Conservation (phyloP, 2,329 filamentous ascomycete genomes). For the Cladorrhinum sp. region DNA sequence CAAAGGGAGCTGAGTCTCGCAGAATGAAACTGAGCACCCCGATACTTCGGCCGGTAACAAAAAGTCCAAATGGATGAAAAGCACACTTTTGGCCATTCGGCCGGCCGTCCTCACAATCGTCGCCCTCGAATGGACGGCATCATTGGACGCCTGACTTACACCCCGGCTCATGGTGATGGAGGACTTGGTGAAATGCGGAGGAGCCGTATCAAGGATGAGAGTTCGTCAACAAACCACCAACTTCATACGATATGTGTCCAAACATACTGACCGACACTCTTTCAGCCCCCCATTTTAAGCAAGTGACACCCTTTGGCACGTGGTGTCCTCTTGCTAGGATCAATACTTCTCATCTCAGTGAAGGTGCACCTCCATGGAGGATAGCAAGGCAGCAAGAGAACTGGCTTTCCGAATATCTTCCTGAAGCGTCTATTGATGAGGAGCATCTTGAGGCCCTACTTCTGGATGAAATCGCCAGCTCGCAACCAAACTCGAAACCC, state of each 20-base stretch:
- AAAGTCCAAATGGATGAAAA: constrained; percentile 26
- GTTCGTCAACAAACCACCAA: constrained; percentile 24
- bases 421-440: constrained; percentile 46
- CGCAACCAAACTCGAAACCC: constrained; percentile 13
- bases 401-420: constrained; percentile 52
- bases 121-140: constrained; percentile 20
- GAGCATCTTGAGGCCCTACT: constrained; percentile 33
- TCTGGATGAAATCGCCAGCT: constrained; percentile 35
- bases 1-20: background rate
- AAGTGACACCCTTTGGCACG: constrained; percentile 28
- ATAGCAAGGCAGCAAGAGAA: constrained; percentile 38
- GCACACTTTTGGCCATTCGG: constrained; percentile 7
- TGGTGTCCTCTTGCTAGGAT: constrained; percentile 29
- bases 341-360: background rate
- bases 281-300: constrained; percentile 28
- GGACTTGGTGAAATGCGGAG: constrained; percentile 37
- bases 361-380: constrained; percentile 19
- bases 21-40: constrained; percentile 20
- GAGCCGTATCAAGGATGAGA: constrained; percentile 28
- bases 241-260: background rate
- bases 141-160: constrained; percentile 26
- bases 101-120: constrained; percentile 10
- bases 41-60: constrained; percentile 5
- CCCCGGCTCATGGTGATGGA: constrained; percentile 17
- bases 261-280: constrained; percentile 9